Conservation (phyloP, 371 early-diverging fungal genomes). For the Parasitella parasitica region DNA sequence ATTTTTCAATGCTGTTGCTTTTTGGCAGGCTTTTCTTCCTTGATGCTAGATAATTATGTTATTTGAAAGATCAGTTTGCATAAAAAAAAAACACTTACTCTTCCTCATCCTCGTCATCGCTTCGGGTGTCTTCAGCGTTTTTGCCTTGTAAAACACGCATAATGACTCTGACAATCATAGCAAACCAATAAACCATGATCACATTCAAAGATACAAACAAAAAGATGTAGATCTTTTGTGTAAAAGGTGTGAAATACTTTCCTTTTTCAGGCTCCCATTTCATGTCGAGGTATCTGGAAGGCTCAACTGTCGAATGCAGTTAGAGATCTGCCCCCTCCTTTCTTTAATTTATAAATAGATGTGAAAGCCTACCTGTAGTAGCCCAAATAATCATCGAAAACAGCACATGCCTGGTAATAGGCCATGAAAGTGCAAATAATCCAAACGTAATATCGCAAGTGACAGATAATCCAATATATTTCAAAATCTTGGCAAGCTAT, state of each 20-base stretch:
- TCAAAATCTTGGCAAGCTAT: slow-evolving; percentile 71
- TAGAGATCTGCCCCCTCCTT: not conserved
- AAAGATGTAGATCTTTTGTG: slow-evolving; percentile 55
- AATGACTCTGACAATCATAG: slow-evolving; percentile 69
- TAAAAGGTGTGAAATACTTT: slow-evolving; percentile 54
- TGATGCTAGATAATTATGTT: not conserved
- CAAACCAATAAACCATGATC: slow-evolving; percentile 79
- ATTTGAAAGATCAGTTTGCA: not conserved
- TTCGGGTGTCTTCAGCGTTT: slow-evolving; percentile 72
- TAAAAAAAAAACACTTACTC: slow-evolving; percentile 12
- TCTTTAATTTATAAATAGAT: too few species aligned
- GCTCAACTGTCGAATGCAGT: slow-evolving; percentile 37
- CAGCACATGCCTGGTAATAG: slow-evolving; percentile 71
- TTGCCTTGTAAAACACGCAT: slow-evolving; percentile 61
- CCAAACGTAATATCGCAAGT: slow-evolving; percentile 74
- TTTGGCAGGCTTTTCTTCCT: not conserved
- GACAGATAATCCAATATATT: slow-evolving; percentile 62
- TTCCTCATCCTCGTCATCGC: slow-evolving; percentile 65
- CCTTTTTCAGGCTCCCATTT: slow-evolving; percentile 71
- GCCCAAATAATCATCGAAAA: slow-evolving; percentile 61
- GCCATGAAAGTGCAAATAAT: slow-evolving; percentile 77
- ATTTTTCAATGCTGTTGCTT: not conserved
- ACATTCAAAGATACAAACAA: slow-evolving; percentile 63
- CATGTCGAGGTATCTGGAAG: slow-evolving; percentile 43
- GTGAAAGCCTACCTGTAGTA: slow-evolving; percentile 43